These are phyloP conservation scores for Candida xyloterini DNA, from an alignment of 805 yeast genomes.

Conservation along the genomic window DNA sequence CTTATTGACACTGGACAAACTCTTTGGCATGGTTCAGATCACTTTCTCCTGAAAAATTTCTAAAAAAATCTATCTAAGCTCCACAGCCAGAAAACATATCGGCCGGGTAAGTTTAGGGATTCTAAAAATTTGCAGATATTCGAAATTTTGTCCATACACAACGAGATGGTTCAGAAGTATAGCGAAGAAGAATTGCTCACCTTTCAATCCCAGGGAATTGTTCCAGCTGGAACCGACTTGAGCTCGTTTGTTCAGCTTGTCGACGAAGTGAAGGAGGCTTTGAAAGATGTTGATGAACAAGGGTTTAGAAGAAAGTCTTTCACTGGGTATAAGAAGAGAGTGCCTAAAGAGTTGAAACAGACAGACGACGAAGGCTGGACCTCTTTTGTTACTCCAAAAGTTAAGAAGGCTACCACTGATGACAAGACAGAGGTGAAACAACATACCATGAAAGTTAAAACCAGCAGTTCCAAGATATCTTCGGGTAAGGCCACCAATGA, in stretches of 20 bases:
- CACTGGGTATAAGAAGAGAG: slow-evolving; percentile 46
- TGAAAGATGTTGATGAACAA: slow-evolving; percentile 31
- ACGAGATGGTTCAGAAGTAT: slow-evolving; percentile 49
- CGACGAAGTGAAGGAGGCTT: slow-evolving; percentile 55
- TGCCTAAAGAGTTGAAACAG: slow-evolving; percentile 43
- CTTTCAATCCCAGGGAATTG: slow-evolving; percentile 52
- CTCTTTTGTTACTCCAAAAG: slow-evolving; percentile 49
- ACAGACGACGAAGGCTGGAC: slow-evolving; percentile 86
- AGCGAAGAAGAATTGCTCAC: slow-evolving; percentile 68
- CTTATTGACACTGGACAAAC: slow-evolving; percentile 62
- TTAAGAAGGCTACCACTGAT: slow-evolving; percentile 43
- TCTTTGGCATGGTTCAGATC: slow-evolving; percentile 51
- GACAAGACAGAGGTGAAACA: slow-evolving; percentile 49
- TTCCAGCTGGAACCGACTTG: slow-evolving; percentile 62
- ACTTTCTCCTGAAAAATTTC: not conserved
- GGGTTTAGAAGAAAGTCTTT: slow-evolving; percentile 62
- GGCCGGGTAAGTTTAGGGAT: slow-evolving; percentile 6
- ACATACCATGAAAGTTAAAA: slow-evolving; percentile 52
- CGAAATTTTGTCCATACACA: slow-evolving; percentile 5
- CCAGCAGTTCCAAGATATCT: slow-evolving; percentile 72
- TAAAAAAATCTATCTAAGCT: not conserved
- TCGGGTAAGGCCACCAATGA: slow-evolving; percentile 66
- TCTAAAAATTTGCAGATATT: slow-evolving; percentile 9
- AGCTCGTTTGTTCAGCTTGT: slow-evolving; percentile 63
- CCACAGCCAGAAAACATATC: slow-evolving; percentile 5